Base-by-base conservation (phyloP, 108 stramenopile genomes). In the Epithemia pelagica region DNA sequence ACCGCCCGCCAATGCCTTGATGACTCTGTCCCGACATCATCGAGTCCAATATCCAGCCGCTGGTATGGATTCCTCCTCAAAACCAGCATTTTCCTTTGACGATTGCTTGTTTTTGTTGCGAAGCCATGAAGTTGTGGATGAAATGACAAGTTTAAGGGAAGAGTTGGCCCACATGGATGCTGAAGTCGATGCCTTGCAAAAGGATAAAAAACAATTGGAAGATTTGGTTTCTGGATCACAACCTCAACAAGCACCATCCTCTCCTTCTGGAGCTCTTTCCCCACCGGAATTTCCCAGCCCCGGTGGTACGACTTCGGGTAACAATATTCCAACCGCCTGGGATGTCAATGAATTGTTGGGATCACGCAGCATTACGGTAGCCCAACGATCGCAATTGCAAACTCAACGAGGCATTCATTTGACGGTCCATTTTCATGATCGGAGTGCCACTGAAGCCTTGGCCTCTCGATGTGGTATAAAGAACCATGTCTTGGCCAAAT, bases 111-210 rank as follows among this genome's bases (percentile, higher is more conserved):
- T 66, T 55, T 27, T 66, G 18, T 33, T 66, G 54, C 52, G 53
- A 54, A 8, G 19, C 23, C 53, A 66, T 55, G 65, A 54, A 26
- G 54, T 66, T 23, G 26, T 33, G 18, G 74, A 76, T 54, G 85
- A 86, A 74, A 22, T 53, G 19, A 59, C 62, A 0, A 73, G 77
- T 23, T 72, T 79, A 26, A 51, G 70, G 46, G 71, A 77, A 28
- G 85, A 86, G 58, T 55, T 81, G 24, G 32, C 32, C 20, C 59
- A 62, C 5, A 21, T 82, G 61, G 64, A 65, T 28, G 32, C 60
- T 29, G 85, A 86, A 70, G 70, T 86, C 46, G 64, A 70, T 33
- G 65, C 76, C 8, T 32, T 86, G 33, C 69, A 74, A 64, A 61
- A 66, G 20, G 85, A 86, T 57, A 63, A 67, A 37, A 30, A 19